A percentile compares a stretch with the other conserved stretches of the same genome.
These are phyloP conservation scores for Rutidosis leptorrhynchoides DNA, from an alignment of 129 eudicot species.

Conservation along the genomic window DNA sequence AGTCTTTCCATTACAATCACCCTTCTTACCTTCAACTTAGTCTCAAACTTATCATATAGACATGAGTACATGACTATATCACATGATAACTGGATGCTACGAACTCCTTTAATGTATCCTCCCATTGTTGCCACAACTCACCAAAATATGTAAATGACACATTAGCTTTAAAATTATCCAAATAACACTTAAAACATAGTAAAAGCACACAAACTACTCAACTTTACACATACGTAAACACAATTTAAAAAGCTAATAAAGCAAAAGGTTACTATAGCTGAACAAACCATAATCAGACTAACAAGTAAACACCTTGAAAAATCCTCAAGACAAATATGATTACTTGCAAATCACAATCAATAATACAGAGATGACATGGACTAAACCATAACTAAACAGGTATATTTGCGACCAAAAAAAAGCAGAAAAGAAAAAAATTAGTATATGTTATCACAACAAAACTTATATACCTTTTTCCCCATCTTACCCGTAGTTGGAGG, in stretches of 20 bases:
- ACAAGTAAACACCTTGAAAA: not conserved
- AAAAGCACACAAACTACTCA: slow-evolving; percentile 5
- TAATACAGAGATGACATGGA: too few relatives aligned
- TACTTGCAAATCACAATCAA: not conserved
- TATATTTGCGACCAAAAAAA: too few relatives aligned
- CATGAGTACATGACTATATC: slow-evolving; percentile 35
- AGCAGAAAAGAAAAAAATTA: too few relatives aligned
- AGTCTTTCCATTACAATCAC: not conserved
- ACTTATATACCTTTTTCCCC: too few relatives aligned
- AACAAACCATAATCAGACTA: slow-evolving; percentile 8
- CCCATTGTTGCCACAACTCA: slow-evolving; percentile 24
- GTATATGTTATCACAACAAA: too few relatives aligned
- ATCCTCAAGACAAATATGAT: not conserved
- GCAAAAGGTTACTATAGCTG: not conserved
- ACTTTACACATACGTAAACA: slow-evolving; percentile 1
- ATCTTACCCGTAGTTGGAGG: too few relatives aligned
- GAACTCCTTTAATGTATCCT: slow-evolving; percentile 23
- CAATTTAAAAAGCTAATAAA: slow-evolving; percentile 10
- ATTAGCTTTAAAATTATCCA: slow-evolving; percentile 3
- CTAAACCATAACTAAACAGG: too few relatives aligned
- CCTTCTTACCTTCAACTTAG: too few relatives aligned
- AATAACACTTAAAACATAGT: not conserved
- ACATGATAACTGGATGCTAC: slow-evolving; percentile 10
- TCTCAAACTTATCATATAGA: slow-evolving; percentile 23
- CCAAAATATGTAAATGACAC: slow-evolving; percentile 27